Evolutionary conservation across 768 basidiomycete genomes (phyloP), one percentile per base, ranked within the genome.

Genomic region (Thelephora ganbajun): DNA sequence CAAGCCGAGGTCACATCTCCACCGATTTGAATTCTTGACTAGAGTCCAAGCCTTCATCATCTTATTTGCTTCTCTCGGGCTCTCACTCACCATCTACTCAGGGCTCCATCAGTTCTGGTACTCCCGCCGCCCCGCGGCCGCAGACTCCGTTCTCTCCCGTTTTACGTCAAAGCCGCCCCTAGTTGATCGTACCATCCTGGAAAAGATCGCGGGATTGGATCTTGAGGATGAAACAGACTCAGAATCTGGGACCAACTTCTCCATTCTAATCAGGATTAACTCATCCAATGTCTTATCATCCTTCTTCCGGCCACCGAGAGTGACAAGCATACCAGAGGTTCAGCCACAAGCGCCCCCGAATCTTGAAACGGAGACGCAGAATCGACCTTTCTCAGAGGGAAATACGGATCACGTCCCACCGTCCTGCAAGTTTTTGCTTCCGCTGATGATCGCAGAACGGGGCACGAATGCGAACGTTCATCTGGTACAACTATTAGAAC

Each of bases 401-500:
- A 18, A 16, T 18, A 14, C 14, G 11, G 39, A 41, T 22, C 39
- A 9, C 6, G 22, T 14, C 2, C 11, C 39, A 16, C 14, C 45
- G 11, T 43, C 63, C 1, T 74, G 72, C 47, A 66, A 67, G 5
- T 72, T 74, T 53, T 66, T 79, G 41, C 61, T 78, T 35, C 71
- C 73, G 0, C 56, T 71, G 11, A 67, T 69, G 3, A 62, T 79
- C 22, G 65, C 66, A 14, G 79, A 79, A 59, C 76, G 77, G 51
- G 77, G 79, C 53, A 75, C 76, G 26, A 76, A 76, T 51, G 73
- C 75, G 1, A 68, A 73, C 16, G 56, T 69, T 6, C 79, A 80
- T 59, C 59, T 81, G n/a, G 54, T 63, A 23, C 74, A 80, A 52
- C 60, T 80, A 48, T 53, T 67, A 0, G 59, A 62, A 3, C 70